A percentile compares a stretch with the other conserved stretches of the same genome.
Evolutionary conservation across 495 filamentous ascomycete genomes (phyloP).

Genomic region (Penicillium coffeae): DNA sequence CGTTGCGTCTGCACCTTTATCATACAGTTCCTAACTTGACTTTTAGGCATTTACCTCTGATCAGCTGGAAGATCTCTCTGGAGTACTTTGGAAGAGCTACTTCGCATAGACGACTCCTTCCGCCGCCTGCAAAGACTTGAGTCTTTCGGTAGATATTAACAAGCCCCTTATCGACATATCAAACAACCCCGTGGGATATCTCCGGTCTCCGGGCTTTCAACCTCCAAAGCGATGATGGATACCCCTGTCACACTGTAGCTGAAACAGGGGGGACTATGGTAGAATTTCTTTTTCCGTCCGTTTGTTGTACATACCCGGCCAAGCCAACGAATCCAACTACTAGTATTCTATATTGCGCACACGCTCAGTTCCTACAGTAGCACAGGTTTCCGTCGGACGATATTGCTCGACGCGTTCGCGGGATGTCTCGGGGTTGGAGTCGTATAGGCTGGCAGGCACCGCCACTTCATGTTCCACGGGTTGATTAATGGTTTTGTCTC

Average conservation of each 20-base stretch:
- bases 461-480: no score
- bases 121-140: background rate
- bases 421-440: no score
- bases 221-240: background rate
- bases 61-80: constrained; percentile 91
- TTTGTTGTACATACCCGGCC: constrained; percentile 13
- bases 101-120: constrained; percentile 61
- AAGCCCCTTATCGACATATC: background rate
- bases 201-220: background rate
- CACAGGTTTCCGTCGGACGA: no score
- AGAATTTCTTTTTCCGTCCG: background rate
- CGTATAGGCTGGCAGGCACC: no score
- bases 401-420: no score
- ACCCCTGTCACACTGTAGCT: background rate
- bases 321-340: no score
- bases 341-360: no score
- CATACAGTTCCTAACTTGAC: constrained; percentile 19
- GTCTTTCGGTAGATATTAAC: background rate
- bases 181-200: background rate
- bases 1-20: background rate
- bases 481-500: no score
- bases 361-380: no score
- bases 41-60: constrained; percentile 82
- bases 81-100: constrained; percentile 99
- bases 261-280: background rate